Conservation (phyloP, 192 early-diverging fungal species). For the Coemansia sp. region DNA sequence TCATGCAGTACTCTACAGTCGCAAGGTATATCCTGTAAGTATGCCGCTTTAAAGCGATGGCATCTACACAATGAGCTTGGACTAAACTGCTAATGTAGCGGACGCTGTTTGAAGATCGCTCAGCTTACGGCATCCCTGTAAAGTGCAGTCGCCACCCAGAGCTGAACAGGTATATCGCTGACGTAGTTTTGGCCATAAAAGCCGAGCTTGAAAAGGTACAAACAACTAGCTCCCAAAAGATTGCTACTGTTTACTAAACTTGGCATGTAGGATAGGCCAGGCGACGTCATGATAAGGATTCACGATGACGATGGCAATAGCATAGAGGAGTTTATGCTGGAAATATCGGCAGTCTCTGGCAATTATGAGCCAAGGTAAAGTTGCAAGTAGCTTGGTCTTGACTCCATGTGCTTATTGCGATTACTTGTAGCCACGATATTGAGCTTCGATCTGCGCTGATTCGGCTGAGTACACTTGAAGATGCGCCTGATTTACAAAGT, state of each 20-base stretch:
- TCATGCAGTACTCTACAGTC: constrained; percentile 23
- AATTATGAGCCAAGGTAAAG: constrained; percentile 13
- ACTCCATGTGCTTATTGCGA: too few relatives aligned
- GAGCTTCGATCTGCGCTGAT: constrained; percentile 42
- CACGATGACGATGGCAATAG: constrained; percentile 18
- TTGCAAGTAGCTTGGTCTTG: too few relatives aligned
- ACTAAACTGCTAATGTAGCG: constrained; percentile 14
- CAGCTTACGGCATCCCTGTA: constrained; percentile 53
- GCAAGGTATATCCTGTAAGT: constrained; percentile 45
- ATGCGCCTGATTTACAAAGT: constrained; percentile 3
- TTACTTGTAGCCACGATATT: constrained; percentile 14
- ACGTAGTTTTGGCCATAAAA: constrained; percentile 43
- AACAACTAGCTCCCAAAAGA: not conserved
- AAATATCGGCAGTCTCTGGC: constrained; percentile 21
- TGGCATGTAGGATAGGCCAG: constrained; percentile 10
- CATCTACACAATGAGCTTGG: not conserved
- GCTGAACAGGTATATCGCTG: constrained; percentile 50
- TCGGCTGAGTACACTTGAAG: constrained; percentile 31
- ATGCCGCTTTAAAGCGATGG: not conserved
- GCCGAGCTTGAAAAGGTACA: constrained; percentile 42
- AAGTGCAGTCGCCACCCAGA: constrained; percentile 54
- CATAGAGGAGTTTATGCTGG: constrained; percentile 39
- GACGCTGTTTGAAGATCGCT: constrained; percentile 45
- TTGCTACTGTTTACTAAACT: not conserved
- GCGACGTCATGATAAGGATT: constrained; percentile 41